A percentile compares a stretch with the other conserved stretches of the same genome.
Evolutionary conservation across 2,329 filamentous ascomycete species (phyloP).

Genomic region (Akanthomyces muscarius): DNA sequence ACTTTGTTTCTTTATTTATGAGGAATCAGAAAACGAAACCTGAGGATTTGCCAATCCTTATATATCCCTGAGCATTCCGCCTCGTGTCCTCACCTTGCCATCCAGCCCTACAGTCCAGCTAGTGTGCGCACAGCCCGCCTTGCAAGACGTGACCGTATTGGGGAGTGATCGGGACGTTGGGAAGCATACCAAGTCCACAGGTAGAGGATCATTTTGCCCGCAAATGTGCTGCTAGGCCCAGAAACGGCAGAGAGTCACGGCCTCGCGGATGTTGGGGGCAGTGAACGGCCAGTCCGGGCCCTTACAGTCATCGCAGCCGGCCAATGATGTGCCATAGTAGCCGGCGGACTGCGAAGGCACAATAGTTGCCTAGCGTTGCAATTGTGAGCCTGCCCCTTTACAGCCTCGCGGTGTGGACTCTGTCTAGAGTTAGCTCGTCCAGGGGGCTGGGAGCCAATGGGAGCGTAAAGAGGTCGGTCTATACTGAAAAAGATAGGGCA

Average conservation of each 20-base stretch:
- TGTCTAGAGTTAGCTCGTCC: neutral
- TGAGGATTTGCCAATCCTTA: neutral
- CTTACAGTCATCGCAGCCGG: neutral
- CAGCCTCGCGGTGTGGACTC: neutral
- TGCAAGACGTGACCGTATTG: neutral
- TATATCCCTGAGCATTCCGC: neutral
- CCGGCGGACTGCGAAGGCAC: neutral
- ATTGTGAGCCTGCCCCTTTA: neutral
- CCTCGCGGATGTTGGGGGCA: too few relatives aligned
- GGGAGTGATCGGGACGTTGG: neutral
- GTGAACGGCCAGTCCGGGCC: neutral
- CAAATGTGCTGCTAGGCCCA: conserved; percentile 1
- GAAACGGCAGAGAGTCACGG: neutral
- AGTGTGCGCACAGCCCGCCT: neutral
- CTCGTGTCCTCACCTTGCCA: neutral
- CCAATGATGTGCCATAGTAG: neutral
- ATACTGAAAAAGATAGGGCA: neutral
- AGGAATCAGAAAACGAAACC: neutral
- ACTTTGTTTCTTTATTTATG: neutral
- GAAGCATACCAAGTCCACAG: neutral
- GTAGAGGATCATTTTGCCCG: neutral
- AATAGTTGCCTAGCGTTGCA: conserved; percentile 1
- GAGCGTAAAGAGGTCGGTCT: neutral
- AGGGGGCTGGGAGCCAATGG: neutral
- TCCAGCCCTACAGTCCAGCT: neutral